Conservation (phyloP, 306 rosid species). For the Castanospermum australe region DNA sequence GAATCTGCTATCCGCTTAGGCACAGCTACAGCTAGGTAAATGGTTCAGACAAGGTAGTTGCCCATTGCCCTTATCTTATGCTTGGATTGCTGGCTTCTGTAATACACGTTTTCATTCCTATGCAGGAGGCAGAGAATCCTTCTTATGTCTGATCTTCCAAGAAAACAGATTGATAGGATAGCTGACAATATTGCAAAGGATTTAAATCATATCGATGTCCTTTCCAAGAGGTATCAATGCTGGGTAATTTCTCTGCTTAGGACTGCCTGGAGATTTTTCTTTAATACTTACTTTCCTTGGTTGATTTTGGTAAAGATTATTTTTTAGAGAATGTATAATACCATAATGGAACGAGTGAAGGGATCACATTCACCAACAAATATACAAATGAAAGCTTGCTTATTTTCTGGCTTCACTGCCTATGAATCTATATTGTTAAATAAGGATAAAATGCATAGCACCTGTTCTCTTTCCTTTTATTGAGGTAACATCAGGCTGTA, state of each 20-base stretch:
- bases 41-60: conserved; percentile 29
- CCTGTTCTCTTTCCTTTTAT: background rate
- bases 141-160: conserved; percentile 96
- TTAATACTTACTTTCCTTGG: conserved; percentile 1
- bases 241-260: conserved; percentile 29
- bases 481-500: background rate
- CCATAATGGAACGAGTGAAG: background rate
- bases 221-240: conserved; percentile 78
- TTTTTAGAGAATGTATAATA: background rate
- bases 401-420: background rate
- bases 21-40: conserved; percentile 92
- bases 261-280: background rate
- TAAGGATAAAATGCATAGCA: background rate
- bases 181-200: conserved; percentile 78
- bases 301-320: background rate
- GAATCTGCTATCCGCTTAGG: conserved; percentile 90
- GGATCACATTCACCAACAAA: background rate
- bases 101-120: conserved; percentile 23
- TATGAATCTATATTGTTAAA: background rate
- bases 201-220: conserved; percentile 81
- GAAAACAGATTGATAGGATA: conserved; percentile 86
- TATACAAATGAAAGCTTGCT: background rate
- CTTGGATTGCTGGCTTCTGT: conserved; percentile 36
- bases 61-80: conserved; percentile 27
- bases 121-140: conserved; percentile 92